Conservation (phyloP, 1,139 yeast genomes). For the Lipomyces yarrowii region DNA sequence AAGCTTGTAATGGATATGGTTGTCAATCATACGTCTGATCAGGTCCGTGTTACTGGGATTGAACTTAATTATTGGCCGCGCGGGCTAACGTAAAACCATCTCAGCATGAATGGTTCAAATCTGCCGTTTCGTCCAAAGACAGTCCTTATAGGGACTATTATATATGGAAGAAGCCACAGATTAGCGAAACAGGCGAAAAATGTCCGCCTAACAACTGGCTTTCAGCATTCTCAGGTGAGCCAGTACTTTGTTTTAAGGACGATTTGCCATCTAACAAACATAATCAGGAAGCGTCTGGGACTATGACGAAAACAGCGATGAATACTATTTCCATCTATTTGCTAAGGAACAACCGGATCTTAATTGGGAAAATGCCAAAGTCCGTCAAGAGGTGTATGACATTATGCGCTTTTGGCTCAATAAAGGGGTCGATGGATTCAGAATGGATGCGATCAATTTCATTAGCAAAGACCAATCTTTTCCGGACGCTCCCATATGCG, state of each 20-base stretch:
- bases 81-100: neutral
- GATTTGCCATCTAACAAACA: neutral
- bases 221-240: constrained; percentile 4
- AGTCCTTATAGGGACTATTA: constrained; percentile 64
- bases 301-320: constrained; percentile 55
- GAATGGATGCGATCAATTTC: constrained; percentile 59
- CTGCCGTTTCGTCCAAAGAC: constrained; percentile 53
- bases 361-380: constrained; percentile 60
- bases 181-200: constrained; percentile 51
- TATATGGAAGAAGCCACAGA: constrained; percentile 56
- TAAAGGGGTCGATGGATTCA: constrained; percentile 60
- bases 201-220: constrained; percentile 61
- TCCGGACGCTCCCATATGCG: constrained; percentile 54
- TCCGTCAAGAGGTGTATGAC: constrained; percentile 54
- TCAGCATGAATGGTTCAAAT: constrained; percentile 60
- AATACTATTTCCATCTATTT: constrained; percentile 57
- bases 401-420: constrained; percentile 56
- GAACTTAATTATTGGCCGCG: neutral
- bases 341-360: constrained; percentile 60
- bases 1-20: constrained; percentile 59
- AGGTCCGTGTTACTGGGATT: neutral
- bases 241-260: too few species aligned
- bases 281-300: constrained; percentile 53
- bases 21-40: constrained; percentile 59
- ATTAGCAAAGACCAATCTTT: constrained; percentile 54